A percentile compares a stretch with the other conserved stretches of the same genome.
Evolutionary conservation across 169 alveolate species (phyloP).

Genomic region (Cryptosporidium meleagridis): DNA sequence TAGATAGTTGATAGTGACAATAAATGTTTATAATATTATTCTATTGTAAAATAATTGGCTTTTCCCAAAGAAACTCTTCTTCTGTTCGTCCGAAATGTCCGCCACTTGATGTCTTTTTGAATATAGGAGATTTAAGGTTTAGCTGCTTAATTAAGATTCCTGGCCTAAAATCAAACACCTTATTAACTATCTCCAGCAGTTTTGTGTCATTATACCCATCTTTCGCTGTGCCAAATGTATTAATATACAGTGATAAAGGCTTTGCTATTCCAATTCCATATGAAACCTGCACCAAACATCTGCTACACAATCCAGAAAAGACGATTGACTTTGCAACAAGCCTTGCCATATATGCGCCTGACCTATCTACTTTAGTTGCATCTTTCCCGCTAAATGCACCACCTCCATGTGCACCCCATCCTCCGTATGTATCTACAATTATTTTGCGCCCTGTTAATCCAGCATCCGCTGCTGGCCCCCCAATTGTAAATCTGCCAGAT

Average conservation of each 20-base stretch:
- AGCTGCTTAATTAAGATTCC: slow-evolving; percentile 94
- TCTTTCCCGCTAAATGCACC: slow-evolving; percentile 99
- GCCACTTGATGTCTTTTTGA: slow-evolving; percentile 92
- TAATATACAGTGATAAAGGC: slow-evolving; percentile 96
- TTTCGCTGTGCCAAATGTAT: slow-evolving; percentile 93
- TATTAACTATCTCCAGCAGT: slow-evolving; percentile 88
- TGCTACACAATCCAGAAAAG: slow-evolving; percentile 92
- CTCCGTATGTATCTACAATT: slow-evolving; percentile 99
- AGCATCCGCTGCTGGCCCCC: slow-evolving; percentile 99
- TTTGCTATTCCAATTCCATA: slow-evolving; percentile 97
- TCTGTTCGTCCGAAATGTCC: slow-evolving; percentile 98
- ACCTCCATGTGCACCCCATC: slow-evolving; percentile 99
- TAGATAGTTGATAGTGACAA: background rate
- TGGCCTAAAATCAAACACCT: slow-evolving; percentile 96
- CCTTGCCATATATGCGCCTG: slow-evolving; percentile 99
- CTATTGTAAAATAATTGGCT: slow-evolving; percentile 72
- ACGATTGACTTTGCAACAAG: slow-evolving; percentile 98
- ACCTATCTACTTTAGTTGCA: slow-evolving; percentile 98
- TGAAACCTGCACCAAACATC: slow-evolving; percentile 96
- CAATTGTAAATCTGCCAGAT: slow-evolving; percentile 95
- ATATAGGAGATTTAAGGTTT: slow-evolving; percentile 89
- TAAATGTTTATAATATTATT: background rate
- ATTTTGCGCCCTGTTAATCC: slow-evolving; percentile 99
- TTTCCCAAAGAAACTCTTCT: slow-evolving; percentile 95
- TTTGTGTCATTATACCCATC: slow-evolving; percentile 92